A percentile compares a stretch with the other conserved stretches of the same genome.
phyloP scores from a whole-genome alignment of 768 basidiomycete genomes.

The Leccinum rimulosum region DNA sequence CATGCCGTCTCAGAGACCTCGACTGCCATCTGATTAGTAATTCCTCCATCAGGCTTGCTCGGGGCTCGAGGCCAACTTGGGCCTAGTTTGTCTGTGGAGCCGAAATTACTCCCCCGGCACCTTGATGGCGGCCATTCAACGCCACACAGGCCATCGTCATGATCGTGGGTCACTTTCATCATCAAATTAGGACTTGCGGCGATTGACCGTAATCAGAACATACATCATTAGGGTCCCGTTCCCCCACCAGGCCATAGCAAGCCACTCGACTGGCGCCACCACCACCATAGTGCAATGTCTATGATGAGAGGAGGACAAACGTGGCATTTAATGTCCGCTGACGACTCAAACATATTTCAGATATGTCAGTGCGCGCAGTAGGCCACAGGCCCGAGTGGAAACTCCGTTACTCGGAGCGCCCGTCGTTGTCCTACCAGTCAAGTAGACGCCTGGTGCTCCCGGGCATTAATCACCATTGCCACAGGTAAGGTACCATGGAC shows the following conservation, averaged over 20 bases:
- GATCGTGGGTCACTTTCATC: background rate
- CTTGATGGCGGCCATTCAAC: background rate
- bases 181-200: background rate
- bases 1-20: background rate
- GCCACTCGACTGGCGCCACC: background rate
- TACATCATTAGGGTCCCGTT: background rate
- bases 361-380: background rate
- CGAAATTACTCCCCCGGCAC: background rate
- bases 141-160: background rate
- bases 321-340: background rate
- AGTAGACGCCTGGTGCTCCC: background rate
- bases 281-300: background rate
- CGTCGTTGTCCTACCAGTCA: background rate
- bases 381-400: background rate
- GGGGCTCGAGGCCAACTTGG: background rate
- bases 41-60: background rate
- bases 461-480: background rate
- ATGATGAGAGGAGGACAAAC: background rate
- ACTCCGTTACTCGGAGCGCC: background rate
- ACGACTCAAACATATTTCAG: background rate
- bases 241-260: background rate
- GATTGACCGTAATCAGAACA: background rate
- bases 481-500: background rate
- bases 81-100: background rate
- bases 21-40: background rate